Evolutionary conservation across 805 yeast genomes (phyloP).

Genomic region (Ogataea neopini): DNA sequence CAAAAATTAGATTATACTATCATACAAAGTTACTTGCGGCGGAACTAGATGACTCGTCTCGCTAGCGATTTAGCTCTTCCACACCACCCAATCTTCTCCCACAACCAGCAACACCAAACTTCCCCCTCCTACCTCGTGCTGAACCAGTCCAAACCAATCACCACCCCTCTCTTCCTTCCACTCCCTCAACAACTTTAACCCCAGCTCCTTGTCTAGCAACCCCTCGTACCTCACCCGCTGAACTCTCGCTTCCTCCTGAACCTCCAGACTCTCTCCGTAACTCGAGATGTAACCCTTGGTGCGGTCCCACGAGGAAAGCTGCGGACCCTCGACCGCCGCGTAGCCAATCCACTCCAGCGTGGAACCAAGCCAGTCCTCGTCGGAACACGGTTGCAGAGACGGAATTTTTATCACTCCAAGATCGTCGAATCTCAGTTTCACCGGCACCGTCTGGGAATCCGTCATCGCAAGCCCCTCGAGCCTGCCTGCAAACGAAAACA

Average conservation of each 20-base stretch:
- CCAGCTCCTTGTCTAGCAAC: neutral
- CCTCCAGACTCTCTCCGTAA: conserved; percentile 21
- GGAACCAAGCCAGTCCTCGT: conserved; percentile 25
- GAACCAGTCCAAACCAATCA: neutral
- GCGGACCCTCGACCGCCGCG: conserved; percentile 28
- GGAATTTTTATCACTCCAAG: conserved; percentile 24
- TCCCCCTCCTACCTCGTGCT: neutral
- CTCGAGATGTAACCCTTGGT: conserved; percentile 29
- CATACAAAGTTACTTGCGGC: too few species aligned
- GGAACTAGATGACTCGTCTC: neutral
- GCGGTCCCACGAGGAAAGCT: conserved; percentile 22
- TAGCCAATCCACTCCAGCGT: conserved; percentile 36
- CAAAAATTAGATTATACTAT: too few species aligned
- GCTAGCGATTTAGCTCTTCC: neutral
- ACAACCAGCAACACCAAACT: neutral
- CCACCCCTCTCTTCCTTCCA: neutral
- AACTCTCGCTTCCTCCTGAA: conserved; percentile 13
- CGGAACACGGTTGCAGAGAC: conserved; percentile 13
- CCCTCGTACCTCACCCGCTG: conserved; percentile 14
- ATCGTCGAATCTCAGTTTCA: neutral
- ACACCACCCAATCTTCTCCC: neutral
- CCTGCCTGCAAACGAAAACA: conserved; percentile 12
- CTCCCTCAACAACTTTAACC: neutral
- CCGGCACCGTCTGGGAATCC: too few species aligned
- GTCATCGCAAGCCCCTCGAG: too few species aligned